These are phyloP conservation scores for Piper longum DNA, from an alignment of 164 flowering plant genomes.

Conservation along the genomic window DNA sequence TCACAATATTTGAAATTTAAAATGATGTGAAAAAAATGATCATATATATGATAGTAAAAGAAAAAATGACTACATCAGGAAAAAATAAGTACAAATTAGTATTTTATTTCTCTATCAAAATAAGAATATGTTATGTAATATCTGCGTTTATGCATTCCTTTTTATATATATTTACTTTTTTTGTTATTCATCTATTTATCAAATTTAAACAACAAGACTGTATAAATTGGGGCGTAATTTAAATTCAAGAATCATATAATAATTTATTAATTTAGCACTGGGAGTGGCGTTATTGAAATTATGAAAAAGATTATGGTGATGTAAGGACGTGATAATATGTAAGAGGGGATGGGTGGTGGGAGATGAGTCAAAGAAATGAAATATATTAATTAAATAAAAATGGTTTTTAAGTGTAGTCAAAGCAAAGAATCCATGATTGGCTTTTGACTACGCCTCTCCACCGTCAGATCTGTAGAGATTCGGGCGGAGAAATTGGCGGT, in stretches of 20 bases:
- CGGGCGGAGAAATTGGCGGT: constrained; percentile 12
- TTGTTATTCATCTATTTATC: not conserved
- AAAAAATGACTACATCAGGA: too few species aligned
- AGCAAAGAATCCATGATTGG: constrained; percentile 20
- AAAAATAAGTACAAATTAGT: too few species aligned
- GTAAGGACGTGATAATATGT: too few species aligned
- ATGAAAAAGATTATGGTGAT: constrained; percentile 7
- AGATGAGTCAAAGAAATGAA: constrained; percentile 37
- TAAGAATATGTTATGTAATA: too few species aligned
- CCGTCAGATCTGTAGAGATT: constrained; percentile 14
- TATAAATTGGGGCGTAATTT: not conserved
- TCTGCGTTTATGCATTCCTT: too few species aligned
- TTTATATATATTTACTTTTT: not conserved
- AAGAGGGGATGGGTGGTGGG: constrained; percentile 47
- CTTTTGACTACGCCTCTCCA: constrained; percentile 9
- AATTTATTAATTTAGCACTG: not conserved
- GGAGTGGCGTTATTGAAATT: constrained; percentile 5
- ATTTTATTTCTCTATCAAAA: too few species aligned
- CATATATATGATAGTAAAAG: too few species aligned
- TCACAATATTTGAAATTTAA: too few species aligned
- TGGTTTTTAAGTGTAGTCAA: constrained; percentile 18
- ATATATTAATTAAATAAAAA: constrained; percentile 1
- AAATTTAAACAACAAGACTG: not conserved
- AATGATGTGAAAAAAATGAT: too few species aligned
- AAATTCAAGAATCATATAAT: not conserved